These are phyloP conservation scores for Wickerhamiella musiphila DNA, from an alignment of 805 yeast species.

Conservation along the genomic window DNA sequence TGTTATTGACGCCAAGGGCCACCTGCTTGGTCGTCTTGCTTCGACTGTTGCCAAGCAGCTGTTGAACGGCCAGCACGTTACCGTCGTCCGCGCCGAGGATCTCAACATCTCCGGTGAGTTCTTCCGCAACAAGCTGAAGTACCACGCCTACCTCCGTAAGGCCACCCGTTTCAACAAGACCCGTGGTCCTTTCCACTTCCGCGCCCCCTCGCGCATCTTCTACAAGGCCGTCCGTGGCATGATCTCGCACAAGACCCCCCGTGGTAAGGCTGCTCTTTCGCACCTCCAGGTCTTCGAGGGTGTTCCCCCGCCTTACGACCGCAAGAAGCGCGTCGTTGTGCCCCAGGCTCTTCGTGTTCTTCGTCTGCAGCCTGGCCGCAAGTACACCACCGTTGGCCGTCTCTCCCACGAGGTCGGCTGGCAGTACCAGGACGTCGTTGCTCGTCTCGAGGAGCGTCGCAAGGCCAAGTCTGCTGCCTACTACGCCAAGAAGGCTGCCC, in stretches of 20 bases:
- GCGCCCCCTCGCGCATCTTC: conserved; percentile 99
- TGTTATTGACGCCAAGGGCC: conserved; percentile 98
- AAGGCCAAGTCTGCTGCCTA: conserved; percentile 97
- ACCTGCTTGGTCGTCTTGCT: conserved; percentile 98
- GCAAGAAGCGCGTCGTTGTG: conserved; percentile 98
- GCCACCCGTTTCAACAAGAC: conserved; percentile 97
- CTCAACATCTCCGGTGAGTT: conserved; percentile 99
- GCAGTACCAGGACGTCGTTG: conserved; percentile 98
- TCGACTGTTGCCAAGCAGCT: conserved; percentile 97
- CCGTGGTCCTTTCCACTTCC: conserved; percentile 99
- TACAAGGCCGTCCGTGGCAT: conserved; percentile 99
- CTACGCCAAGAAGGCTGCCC: conserved; percentile 97
- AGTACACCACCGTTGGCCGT: conserved; percentile 96
- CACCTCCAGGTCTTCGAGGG: conserved; percentile 99
- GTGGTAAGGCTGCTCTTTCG: conserved; percentile 99
- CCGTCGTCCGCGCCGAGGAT: conserved; percentile 91
- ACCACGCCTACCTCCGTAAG: conserved; percentile 99
- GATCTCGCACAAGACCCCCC: conserved; percentile 99
- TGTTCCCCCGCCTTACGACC: conserved; percentile 99
- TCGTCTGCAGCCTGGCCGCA: conserved; percentile 99
- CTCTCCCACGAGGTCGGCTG: conserved; percentile 95
- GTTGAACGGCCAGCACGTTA: conserved; percentile 95
- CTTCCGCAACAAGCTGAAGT: conserved; percentile 99
- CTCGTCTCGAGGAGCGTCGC: conserved; percentile 97
- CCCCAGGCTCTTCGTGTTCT: conserved; percentile 99